Evolutionary conservation across 179 eudicot species (phyloP), one percentile per base, ranked within the genome.

Genomic region (Sideroxylon spinosum): DNA sequence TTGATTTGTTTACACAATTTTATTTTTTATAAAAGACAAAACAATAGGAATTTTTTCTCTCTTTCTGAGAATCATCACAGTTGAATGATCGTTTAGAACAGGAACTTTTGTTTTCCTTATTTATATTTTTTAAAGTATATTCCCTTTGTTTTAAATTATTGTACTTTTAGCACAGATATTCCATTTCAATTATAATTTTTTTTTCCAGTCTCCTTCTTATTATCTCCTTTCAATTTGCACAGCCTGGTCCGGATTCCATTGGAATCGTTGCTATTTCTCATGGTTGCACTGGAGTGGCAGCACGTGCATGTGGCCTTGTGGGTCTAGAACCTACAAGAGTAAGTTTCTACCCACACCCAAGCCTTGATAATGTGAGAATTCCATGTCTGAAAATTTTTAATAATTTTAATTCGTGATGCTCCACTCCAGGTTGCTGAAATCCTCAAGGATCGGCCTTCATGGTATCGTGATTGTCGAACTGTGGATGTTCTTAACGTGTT

Each of bases 161-260:
- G 23, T 26, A 26, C 29, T 28, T 72, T 25, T 53, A 4, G 20
- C 6, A 6, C 20, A 5, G 28, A 53, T n/a, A n/a, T 23, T 26
- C 11, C 20, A 6, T 4, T 71, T 14, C 8, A 71, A 26, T 0
- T 9, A 25, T 50, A 9, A 16, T 16, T 50, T 71, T 22, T 7
- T 8, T 50, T n/a, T n/a, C n/a, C 13, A 6, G 25, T 14, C 62
- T 50, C 20, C 3, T 2, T 52, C 61, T 50, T 70, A 70, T 7
- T 48, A 13, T 62, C 22, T 60, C 17, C 77, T 74, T 57, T 57
- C 76, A 9, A 76, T 44, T 19, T 81, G 48, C 77, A 69, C 84
- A 90, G 92, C 97, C 91, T 88, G 90, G 92, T 91, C 94, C 91
- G 90, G 93, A 88, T 91, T 89, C 94, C 92, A 87, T 87, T 87